Evolutionary conservation across 2,329 filamentous ascomycete species (phyloP), one percentile per base, ranked within the genome.

Genomic region (Xylariaceae sp.): DNA sequence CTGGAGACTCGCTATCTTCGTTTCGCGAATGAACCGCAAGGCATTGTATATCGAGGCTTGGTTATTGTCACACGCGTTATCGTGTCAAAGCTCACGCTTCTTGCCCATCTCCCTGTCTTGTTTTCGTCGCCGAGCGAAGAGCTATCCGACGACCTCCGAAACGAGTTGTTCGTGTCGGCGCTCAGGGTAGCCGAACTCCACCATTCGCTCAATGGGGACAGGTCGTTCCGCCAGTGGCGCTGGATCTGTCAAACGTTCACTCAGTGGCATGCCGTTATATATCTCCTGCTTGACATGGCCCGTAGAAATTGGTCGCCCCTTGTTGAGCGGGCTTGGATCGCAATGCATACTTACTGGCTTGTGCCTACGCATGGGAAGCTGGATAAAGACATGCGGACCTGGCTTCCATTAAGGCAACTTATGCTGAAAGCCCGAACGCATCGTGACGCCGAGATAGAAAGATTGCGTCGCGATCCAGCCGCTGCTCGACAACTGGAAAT

Each of bases 151-250:
- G 85, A 86, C 52, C 83, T 84, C 7, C 83, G 85, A 58, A 83
- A 90, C 62, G 85, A 85, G 59, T 77, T 92, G 1, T 89, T 91
- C 69, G 75, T 87, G 23, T 88, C 87, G 0, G 86, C 88, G 2
- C 80, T 92, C 30, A 88, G 92, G 67, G 85, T 92, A 30, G 81
- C 91, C 51, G 89, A 92, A 71, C 86, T 89, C 69, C 83, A 83
- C 15, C 77, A 86, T 53, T 77, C 88, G 1, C 75, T 92, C 11
- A 84, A 88, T 66, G 83, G 80, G 0, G 86, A 90, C 49, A 67
- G 70, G 5, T 72, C 76, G 5, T 77, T 73, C 63, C 74, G 74
- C 53, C 75, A 77, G 44, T 82, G 78, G 69, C 69, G 74, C 17
- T 82, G 80, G 80, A 68, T 82, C 1, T 80, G 78, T 63, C 74